Base-by-base conservation (phyloP, 352 stramenopile genomes). In the Phytophthora pisi region DNA sequence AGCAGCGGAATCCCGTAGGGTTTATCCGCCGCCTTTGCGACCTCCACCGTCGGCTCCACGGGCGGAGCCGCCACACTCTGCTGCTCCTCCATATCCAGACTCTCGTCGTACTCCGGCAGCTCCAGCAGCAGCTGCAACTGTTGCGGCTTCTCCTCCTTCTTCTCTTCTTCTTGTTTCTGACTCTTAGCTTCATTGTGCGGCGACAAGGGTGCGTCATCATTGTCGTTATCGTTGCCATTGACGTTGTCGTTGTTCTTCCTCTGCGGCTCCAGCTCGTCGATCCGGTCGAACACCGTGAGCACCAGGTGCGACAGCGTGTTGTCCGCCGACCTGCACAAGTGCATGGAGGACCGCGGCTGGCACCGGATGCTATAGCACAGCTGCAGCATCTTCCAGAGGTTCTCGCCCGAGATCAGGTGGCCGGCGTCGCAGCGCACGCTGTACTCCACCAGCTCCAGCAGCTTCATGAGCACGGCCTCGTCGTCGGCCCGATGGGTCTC, bases 241-340 rank as follows among this genome's bases (percentile, higher is more conserved):
- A 1, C 20, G 20, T 20, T 20, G 20, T 13, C 31, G 5, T 38
- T 11, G 8, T 9, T 38, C 51, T 61, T 74, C 16, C 38, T 53
- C 23, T 54, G 26, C 3, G 82, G 57, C 49, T 90, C 82, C 34
- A 96, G 62, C 61, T 93, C 89, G 49, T 91, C 74, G 28, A 96
- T 93, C 18, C 91, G 79, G 66, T 96, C 93, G 78, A 99, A 99
- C 2, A 99, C 89, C 10, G 97, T 98, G 58, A 99, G 86, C 9
- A 99, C 93, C 46, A 99, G 91, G 66, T 99, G 96, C 26, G 93
- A 94, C 31, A 99, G 81, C 34, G 97, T 98, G 78, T 98, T 99
- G 30, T 97, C 96, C 1, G 97, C 98, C 10, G 96, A 95, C 60
- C 92, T 91, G 47, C 93, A 88, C 15, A 99, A 82, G 36, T 99